phyloP scores from a whole-genome alignment of 1,284 basidiomycete genomes.

The Moesziomyces sp. region DNA sequence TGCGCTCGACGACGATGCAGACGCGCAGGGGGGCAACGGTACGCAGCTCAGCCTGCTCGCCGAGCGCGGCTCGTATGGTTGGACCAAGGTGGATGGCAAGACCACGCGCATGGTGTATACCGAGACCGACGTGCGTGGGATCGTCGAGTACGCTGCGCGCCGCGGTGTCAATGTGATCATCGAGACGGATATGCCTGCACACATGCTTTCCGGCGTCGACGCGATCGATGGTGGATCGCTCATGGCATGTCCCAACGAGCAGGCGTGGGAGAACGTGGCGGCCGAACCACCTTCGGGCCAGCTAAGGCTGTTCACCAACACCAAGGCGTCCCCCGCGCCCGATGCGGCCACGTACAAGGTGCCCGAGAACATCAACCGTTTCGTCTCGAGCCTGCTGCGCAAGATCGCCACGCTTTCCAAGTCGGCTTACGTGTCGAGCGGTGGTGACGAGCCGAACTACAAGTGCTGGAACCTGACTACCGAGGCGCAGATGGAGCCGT shows the following conservation, averaged over 20 bases:
- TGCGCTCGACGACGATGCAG: conserved; percentile 68
- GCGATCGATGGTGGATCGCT: conserved; percentile 75
- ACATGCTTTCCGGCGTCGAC: conserved; percentile 76
- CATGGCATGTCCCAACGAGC: conserved; percentile 76
- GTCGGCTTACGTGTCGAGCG: conserved; percentile 77
- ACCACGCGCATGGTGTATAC: conserved; percentile 72
- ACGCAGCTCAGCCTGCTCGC: conserved; percentile 75
- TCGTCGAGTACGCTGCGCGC: conserved; percentile 78
- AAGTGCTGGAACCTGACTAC: conserved; percentile 73
- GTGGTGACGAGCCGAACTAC: conserved; percentile 83
- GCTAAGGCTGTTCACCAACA: conserved; percentile 68
- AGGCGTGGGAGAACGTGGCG: conserved; percentile 73
- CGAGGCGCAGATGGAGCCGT: conserved; percentile 46
- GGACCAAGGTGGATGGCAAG: conserved; percentile 56
- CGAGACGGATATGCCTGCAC: conserved; percentile 81
- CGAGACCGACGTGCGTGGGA: conserved; percentile 73
- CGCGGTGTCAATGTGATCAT: conserved; percentile 83
- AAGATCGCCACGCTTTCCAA: conserved; percentile 71
- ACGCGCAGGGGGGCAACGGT: conserved; percentile 1
- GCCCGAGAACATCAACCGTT: conserved; percentile 66
- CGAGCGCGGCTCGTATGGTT: conserved; percentile 77
- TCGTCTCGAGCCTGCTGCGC: conserved; percentile 52
- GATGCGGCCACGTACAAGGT: conserved; percentile 61
- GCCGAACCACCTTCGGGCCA: conserved; percentile 83
- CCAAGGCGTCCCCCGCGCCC: conserved; percentile 72